A percentile compares a stretch with the other conserved stretches of the same genome.
phyloP scores from a whole-genome alignment of 2,329 filamentous ascomycete species.

The Monosporascus sp. region DNA sequence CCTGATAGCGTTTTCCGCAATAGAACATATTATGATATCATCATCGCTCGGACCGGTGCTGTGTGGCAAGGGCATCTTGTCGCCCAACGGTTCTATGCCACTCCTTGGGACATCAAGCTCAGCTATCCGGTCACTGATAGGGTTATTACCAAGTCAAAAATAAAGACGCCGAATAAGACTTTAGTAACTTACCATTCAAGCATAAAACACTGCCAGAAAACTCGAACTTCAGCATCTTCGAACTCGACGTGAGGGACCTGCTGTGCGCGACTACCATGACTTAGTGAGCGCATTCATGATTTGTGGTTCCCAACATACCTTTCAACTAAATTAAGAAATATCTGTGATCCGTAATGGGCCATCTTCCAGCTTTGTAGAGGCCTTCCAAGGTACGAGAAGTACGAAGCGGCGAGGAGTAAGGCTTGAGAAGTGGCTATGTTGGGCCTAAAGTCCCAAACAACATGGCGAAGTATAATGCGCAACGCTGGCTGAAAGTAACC shows the following conservation, averaged over 20 bases:
- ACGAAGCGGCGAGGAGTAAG: conserved; percentile 31
- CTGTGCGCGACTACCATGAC: conserved; percentile 11
- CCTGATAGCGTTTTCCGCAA: conserved; percentile 37
- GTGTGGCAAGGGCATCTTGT: conserved; percentile 30
- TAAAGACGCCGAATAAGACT: background rate
- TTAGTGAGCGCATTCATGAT: conserved; percentile 3
- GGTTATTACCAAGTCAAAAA: conserved; percentile 2
- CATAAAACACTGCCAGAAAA: conserved; percentile 69
- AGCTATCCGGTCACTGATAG: conserved; percentile 59
- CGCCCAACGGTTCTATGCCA: conserved; percentile 32
- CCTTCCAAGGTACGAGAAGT: conserved; percentile 30
- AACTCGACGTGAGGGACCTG: conserved; percentile 15
- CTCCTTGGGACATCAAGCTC: conserved; percentile 45
- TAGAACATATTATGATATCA: conserved; percentile 32
- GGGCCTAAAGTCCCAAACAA: conserved; percentile 29
- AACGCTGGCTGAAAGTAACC: conserved; percentile 30
- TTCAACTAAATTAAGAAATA: conserved; percentile 25
- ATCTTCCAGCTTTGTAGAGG: conserved; percentile 33
- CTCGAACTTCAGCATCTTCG: conserved; percentile 47
- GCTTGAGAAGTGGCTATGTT: conserved; percentile 27
- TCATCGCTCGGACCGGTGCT: conserved; percentile 26
- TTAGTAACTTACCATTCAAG: conserved; percentile 55
- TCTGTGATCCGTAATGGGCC: conserved; percentile 26
- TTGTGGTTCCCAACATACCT: conserved; percentile 16
- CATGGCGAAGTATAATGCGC: conserved; percentile 27